phyloP scores from a whole-genome alignment of 495 filamentous ascomycete species.

The Copromyces sp. region DNA sequence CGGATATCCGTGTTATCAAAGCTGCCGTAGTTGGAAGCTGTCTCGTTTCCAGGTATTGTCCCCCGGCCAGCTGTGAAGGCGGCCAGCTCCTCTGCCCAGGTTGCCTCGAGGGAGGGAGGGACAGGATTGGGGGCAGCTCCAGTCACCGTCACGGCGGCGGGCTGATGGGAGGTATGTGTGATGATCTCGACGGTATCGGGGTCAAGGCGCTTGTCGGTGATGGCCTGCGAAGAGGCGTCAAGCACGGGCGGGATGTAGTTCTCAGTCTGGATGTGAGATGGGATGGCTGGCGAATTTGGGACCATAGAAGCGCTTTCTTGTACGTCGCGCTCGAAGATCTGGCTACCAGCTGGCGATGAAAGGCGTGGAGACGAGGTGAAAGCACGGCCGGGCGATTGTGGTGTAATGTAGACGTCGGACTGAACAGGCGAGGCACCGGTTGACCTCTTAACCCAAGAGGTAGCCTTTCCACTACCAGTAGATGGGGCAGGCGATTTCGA shows the following conservation, averaged over 20 bases:
- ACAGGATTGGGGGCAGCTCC: constrained; percentile 28
- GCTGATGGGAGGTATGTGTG: constrained; percentile 71
- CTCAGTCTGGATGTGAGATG: constrained; percentile 80
- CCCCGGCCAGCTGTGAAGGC: constrained; percentile 34
- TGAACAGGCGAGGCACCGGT: constrained; percentile 35
- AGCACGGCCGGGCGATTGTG: constrained; percentile 42
- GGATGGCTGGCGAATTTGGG: constrained; percentile 68
- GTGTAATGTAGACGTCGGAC: constrained; percentile 34
- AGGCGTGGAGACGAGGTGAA: constrained; percentile 49
- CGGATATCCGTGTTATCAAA: constrained; percentile 69
- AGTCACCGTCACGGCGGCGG: constrained; percentile 53
- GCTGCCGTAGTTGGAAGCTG: constrained; percentile 58
- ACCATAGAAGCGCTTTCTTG: constrained; percentile 57
- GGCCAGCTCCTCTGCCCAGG: constrained; percentile 47
- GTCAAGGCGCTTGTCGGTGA: constrained; percentile 66
- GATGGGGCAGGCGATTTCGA: constrained; percentile 21
- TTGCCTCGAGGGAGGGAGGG: constrained; percentile 17
- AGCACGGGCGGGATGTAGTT: constrained; percentile 86
- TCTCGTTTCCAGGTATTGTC: constrained; percentile 32
- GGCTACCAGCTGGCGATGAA: constrained; percentile 59
- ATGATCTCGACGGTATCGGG: constrained; percentile 83
- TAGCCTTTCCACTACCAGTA: constrained; percentile 11
- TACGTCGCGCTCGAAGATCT: constrained; percentile 91
- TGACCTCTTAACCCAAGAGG: constrained; percentile 11
- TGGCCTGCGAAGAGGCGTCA: constrained; percentile 79